Conservation (phyloP, 352 stramenopile genomes). For the Globisporangium nunn region DNA sequence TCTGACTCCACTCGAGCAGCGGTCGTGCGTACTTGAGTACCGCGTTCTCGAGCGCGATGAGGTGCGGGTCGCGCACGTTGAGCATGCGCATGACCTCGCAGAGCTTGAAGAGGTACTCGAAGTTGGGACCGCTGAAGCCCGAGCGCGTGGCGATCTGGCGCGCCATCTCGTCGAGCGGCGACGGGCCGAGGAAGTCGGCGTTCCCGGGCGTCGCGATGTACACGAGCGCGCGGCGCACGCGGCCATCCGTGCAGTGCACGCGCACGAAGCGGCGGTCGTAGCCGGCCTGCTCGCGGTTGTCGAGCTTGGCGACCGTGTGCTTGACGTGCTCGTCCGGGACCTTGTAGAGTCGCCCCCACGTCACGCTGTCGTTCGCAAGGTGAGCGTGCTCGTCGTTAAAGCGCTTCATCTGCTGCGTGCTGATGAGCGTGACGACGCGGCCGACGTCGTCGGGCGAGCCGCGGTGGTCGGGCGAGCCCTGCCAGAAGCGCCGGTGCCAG, state of each 20-base stretch:
- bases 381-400: constrained; percentile 73
- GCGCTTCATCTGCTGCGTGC: constrained; percentile 58
- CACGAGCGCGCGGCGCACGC: constrained; percentile 60
- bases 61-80: constrained; percentile 66
- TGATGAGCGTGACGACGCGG: constrained; percentile 85
- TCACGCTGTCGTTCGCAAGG: constrained; percentile 53
- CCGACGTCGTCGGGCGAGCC: constrained; percentile 74
- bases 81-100: constrained; percentile 75
- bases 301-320: constrained; percentile 69
- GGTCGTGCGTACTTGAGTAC: constrained; percentile 37
- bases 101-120: constrained; percentile 81
- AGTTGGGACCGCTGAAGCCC: constrained; percentile 76
- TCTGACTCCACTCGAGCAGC: constrained; percentile 2
- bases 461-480: constrained; percentile 83
- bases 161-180: constrained; percentile 65
- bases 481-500: constrained; percentile 87
- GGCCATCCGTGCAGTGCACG: constrained; percentile 68
- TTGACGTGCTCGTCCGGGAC: constrained; percentile 70
- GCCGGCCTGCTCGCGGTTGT: constrained; percentile 80
- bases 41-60: constrained; percentile 62
- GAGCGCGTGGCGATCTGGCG: constrained; percentile 65
- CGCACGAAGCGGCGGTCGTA: constrained; percentile 77
- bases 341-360: constrained; percentile 85
- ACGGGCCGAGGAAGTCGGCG: constrained; percentile 74
- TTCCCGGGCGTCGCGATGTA: constrained; percentile 84